Evolutionary conservation across 495 filamentous ascomycete species (phyloP).

Genomic region (Neurospora hispaniola): DNA sequence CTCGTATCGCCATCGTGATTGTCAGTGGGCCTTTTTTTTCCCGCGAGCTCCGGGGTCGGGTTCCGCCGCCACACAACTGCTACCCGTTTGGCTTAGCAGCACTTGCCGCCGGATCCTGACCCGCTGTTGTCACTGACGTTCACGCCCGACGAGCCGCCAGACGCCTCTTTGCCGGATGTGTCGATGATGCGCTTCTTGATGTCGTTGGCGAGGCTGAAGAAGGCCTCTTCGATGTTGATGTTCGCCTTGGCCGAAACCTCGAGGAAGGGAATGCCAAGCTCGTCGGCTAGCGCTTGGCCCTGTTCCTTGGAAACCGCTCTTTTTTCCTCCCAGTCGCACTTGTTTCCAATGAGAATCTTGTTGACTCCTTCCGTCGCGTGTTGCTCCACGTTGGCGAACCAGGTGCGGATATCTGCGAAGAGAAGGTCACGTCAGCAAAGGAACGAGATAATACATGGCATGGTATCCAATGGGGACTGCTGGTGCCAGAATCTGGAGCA

Average conservation of each 20-base stretch:
- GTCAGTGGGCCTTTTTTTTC: background rate
- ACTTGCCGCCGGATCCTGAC: slow-evolving; percentile 63
- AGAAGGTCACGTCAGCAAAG: background rate
- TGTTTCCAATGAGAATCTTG: slow-evolving; percentile 99
- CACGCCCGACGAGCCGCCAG: slow-evolving; percentile 48
- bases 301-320: slow-evolving; percentile 84
- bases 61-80: background rate
- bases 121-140: slow-evolving; percentile 56
- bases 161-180: slow-evolving; percentile 67
- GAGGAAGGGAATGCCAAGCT: slow-evolving; percentile 96
- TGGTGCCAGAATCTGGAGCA: background rate
- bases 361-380: slow-evolving; percentile 98
- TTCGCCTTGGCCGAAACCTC: slow-evolving; percentile 98
- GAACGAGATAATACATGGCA: background rate
- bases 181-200: slow-evolving; percentile 96
- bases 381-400: slow-evolving; percentile 99
- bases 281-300: slow-evolving; percentile 86
- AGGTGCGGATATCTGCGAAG: slow-evolving; percentile 82
- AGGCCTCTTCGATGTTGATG: slow-evolving; percentile 99
- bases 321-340: slow-evolving; percentile 99
- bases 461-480: too few species aligned
- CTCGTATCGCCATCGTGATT: background rate
- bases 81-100: slow-evolving; percentile 53
- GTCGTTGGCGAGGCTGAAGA: slow-evolving; percentile 87
- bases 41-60: slow-evolving; percentile 5